A percentile compares a stretch with the other conserved stretches of the same genome.
Evolutionary conservation across 495 filamentous ascomycete genomes (phyloP).

Genomic region (Aspergillus carlsbadensis): DNA sequence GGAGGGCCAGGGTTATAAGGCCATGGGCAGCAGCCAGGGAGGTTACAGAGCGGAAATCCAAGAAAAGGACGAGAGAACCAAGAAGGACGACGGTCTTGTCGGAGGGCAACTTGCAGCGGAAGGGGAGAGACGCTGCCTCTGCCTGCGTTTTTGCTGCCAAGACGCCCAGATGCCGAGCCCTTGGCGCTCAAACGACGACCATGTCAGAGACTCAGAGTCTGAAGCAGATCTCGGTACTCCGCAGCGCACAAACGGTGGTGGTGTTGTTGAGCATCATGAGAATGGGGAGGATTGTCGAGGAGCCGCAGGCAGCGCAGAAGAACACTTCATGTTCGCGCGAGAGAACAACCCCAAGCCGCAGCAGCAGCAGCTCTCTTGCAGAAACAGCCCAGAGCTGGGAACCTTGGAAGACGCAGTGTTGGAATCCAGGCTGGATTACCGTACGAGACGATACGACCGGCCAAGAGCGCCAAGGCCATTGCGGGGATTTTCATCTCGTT

Average conservation of each 20-base stretch:
- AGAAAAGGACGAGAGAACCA: conserved; percentile 28
- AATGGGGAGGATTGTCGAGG: no score
- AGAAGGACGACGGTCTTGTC: conserved; percentile 20
- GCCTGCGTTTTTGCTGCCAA: conserved; percentile 38
- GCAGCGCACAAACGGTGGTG: not conserved
- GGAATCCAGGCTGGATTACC: conserved; percentile 6
- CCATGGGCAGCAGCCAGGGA: conserved; percentile 20
- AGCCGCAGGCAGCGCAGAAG: no score
- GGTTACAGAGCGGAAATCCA: conserved; percentile 32
- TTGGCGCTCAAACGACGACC: conserved; percentile 31
- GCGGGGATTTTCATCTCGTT: conserved; percentile 19
- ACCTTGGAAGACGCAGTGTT: conserved; percentile 3
- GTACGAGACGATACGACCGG: conserved; percentile 30
- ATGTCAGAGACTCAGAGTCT: conserved; percentile 2
- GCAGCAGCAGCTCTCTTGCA: no score
- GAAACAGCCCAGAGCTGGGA: no score
- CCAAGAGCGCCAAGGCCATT: conserved; percentile 39
- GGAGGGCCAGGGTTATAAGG: conserved; percentile 31
- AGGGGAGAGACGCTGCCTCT: conserved; percentile 22
- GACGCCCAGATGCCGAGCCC: conserved; percentile 47
- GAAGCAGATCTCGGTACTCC: not conserved
- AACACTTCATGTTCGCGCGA: no score
- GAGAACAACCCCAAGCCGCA: no score
- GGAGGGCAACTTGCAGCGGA: conserved; percentile 25
- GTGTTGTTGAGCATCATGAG: no score